These are phyloP conservation scores for Xylaria arbuscula DNA, from an alignment of 2,329 filamentous ascomycete species.

Conservation along the genomic window DNA sequence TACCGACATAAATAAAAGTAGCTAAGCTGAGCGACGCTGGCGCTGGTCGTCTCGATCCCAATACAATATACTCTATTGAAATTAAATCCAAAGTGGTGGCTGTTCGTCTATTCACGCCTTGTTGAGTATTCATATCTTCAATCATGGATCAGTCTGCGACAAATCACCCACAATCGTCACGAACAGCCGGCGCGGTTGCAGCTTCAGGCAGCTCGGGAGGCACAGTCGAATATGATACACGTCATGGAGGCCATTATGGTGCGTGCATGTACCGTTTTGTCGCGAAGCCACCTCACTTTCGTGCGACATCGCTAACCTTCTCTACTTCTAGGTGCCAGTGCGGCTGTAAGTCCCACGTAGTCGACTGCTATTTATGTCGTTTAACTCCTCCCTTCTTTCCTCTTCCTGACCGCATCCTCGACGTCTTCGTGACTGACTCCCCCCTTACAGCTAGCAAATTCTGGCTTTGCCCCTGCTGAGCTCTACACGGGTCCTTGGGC, in stretches of 20 bases:
- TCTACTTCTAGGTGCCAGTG: constrained; percentile 59
- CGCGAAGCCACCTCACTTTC: constrained; percentile 43
- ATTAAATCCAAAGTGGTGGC: constrained; percentile 11
- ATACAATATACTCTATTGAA: constrained; percentile 18
- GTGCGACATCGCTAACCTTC: constrained; percentile 50
- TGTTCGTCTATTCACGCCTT: constrained; percentile 19
- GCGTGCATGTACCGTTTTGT: constrained; percentile 52
- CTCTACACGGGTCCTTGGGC: constrained; percentile 95
- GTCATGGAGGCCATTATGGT: constrained; percentile 83
- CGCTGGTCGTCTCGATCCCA: constrained; percentile 30
- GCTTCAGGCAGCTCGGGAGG: constrained; percentile 34
- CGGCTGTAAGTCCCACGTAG: constrained; percentile 54
- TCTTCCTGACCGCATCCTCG: constrained; percentile 24
- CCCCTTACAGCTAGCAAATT: constrained; percentile 76
- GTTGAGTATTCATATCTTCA: constrained; percentile 19
- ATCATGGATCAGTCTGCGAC: constrained; percentile 67
- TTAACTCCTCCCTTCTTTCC: constrained; percentile 31
- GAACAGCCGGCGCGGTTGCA: constrained; percentile 41
- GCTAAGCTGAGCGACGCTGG: constrained; percentile 25
- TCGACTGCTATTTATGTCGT: constrained; percentile 4
- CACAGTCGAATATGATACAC: constrained; percentile 72
- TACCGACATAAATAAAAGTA: constrained; percentile 23
- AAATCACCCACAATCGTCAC: constrained; percentile 65
- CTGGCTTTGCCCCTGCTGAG: constrained; percentile 91
- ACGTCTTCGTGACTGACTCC: constrained; percentile 38